Evolutionary conservation across 805 yeast genomes (phyloP), one percentile per base, ranked within the genome.

Genomic region (Zygosaccharomyces bisporus): DNA sequence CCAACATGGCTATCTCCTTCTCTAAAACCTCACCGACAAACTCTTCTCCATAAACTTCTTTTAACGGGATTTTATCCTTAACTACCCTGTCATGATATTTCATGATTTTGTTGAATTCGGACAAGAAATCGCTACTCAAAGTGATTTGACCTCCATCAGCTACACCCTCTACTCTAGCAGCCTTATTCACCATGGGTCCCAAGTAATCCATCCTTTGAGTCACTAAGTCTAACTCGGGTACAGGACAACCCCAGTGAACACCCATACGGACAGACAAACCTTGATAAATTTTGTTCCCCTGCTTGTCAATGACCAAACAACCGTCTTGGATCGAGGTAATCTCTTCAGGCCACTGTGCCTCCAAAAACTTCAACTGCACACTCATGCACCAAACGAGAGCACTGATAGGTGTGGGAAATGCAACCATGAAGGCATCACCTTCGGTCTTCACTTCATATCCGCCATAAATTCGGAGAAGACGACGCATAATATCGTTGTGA

Each of bases 81-180:
- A 51, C 50, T 25, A 63, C 67, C 18, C 55, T 50, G 27, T 60
- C 55, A 43, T 70, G 73, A 20, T 64, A 66, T 4, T 65, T 66
- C 55, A 75, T 70, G 24, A 86, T 71, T 41, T 80, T 74, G 39
- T 73, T 74, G 57, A 88, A 76, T 58, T 86, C 96, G 35, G 75
- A 74, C 53, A 85, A 70, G 57, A 88, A 86, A 63, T 91, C 97
- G 6, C 81, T 74, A 57, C 95, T 84, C 45, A 90, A 75, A 0
- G 95, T 81, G 21, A 91, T 86, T 64, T 91, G 96, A n/a, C 99
- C 99, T 47, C 99, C 99, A 64, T 88, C 96, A 0, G 99, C 99
- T 40, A 87, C 85, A 6, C 95, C 86, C 60, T 90, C 83, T 19
- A 93, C 91, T 57, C 99, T 76, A 1, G 98, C 83, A 1, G 99